Base-by-base conservation (phyloP, 208 protist species). In the Acanthamoeba healyi region DNA sequence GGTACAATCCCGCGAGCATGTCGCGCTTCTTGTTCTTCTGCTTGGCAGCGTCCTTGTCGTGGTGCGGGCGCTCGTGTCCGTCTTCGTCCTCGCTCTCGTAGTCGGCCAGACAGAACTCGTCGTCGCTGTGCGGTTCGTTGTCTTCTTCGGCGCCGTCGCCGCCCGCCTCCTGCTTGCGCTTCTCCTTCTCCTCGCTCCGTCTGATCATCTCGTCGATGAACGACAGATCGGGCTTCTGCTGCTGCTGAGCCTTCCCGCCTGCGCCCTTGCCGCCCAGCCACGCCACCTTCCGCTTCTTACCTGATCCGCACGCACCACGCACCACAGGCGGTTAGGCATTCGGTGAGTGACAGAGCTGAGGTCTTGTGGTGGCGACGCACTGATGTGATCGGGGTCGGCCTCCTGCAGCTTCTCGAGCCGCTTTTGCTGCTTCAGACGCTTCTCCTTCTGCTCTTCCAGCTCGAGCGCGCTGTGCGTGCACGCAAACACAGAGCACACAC, bases 61-160 rank as follows among this genome's bases (percentile, higher is more conserved):
- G 74, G 12, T 93, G 61, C 9, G 54, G 54, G 1, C 24, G n/a
- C 32, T 72, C 22, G 34, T 34, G 74, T 12, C 86, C 61, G 44
- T 93, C 94, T 29, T 93, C 65, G 44, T 79, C 94, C 29, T 87
- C 90, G 61, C 79, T 94, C 58, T 84, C 54, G 44, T 88, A 93
- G 1, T 93, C 88, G 36, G 58, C 88, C 29, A 93, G 24, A 56
- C 88, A 93, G 40, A 93, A 93, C 36, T 93, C 88, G 34, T 93
- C 88, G 38, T 87, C 91, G 26, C 72, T 94, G 15, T 44, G 58
- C 2, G 46, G n/a, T n/a, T n/a, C n/a, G n/a, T n/a, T 65, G 79
- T 32, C 79, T 46, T 61, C 79, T 0, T 36, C 42, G 40, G 87
- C 93, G 6, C 97, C 96, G 19, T 97, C 96, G 14, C 89, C 67